Conservation (phyloP, 106 monocot genomes). For the Apostasia ramifera region DNA sequence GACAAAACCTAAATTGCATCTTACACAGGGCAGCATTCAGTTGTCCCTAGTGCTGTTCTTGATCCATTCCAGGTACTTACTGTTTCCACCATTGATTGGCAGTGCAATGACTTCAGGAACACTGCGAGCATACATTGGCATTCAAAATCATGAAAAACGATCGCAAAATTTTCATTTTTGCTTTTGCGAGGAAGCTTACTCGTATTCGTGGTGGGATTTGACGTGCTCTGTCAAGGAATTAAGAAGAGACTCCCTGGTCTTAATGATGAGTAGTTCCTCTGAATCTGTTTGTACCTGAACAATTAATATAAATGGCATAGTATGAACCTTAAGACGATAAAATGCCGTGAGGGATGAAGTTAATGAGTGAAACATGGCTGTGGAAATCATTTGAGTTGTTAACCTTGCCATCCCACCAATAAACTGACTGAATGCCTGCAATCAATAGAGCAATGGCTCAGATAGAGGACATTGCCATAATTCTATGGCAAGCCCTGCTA, state of each 20-base stretch:
- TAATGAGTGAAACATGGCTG: background rate
- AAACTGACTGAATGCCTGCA: slow-evolving; percentile 82
- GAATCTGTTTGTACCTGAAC: slow-evolving; percentile 76
- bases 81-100: slow-evolving; percentile 75
- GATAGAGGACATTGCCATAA: too few species aligned
- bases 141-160: too few species aligned
- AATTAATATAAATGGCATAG: background rate
- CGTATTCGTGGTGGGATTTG: slow-evolving; percentile 90
- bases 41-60: slow-evolving; percentile 71
- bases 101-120: slow-evolving; percentile 86
- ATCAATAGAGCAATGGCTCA: background rate
- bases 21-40: slow-evolving; percentile 10
- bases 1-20: background rate
- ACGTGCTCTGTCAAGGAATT: slow-evolving; percentile 78
- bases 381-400: background rate
- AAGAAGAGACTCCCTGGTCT: slow-evolving; percentile 82
- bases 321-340: background rate
- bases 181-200: slow-evolving; percentile 32
- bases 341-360: background rate
- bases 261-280: slow-evolving; percentile 86
- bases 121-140: slow-evolving; percentile 14
- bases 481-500: too few species aligned
- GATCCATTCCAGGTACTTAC: slow-evolving; percentile 85
- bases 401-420: slow-evolving; percentile 99
- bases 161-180: too few species aligned